Base-by-base conservation (phyloP, 164 flowering plant genomes). In the Macadamia integrifolia region DNA sequence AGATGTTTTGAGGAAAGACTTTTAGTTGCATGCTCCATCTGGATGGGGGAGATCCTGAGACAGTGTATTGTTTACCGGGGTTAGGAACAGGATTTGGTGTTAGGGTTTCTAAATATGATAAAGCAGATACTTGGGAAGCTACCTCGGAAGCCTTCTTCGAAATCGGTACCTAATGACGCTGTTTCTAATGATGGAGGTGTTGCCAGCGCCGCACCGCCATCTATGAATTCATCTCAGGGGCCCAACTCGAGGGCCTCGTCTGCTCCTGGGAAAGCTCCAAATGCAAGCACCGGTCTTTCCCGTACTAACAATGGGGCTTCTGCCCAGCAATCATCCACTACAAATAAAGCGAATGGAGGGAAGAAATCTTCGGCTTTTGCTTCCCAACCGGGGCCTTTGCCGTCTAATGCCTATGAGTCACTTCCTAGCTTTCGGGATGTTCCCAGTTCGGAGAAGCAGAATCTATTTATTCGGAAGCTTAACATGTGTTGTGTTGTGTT, bases 391-490 rank as follows among this genome's bases (percentile, higher is more conserved):
- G 80, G 77, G 43, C 62, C 65, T 6, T 46, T 78, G 65, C 11
- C 66, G 60, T 64, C 80, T 1, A 73, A 73, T 9, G 66, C 65
- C 0, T 88, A 86, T 59, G 92, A 88, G 72, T 82, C 89, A 15
- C 71, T 88, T 75, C 97, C 89, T 0, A 80, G 85, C 68, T 88
- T 88, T 68, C 72, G 91, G 6, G 92, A 88, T 55, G 97, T 90
- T 57, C 85, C 93, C 1, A 84, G 69, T 70, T 75, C 93, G 1
- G 97, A 90, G 75, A 88, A 85, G 83, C 90, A 74, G 40, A 84
- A 75, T 78, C 77, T 88, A 13, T 86, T 90, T 53, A 76, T 85
- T 14, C 73, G 75, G 80, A 90, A 90, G 81, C 69, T 90, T 81
- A 82, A 79, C 56, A 77, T 87, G 86, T 90, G 93, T 32, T 87